These are phyloP conservation scores for Claviceps paspali DNA, from an alignment of 2,329 filamentous ascomycete species.

Conservation along the genomic window DNA sequence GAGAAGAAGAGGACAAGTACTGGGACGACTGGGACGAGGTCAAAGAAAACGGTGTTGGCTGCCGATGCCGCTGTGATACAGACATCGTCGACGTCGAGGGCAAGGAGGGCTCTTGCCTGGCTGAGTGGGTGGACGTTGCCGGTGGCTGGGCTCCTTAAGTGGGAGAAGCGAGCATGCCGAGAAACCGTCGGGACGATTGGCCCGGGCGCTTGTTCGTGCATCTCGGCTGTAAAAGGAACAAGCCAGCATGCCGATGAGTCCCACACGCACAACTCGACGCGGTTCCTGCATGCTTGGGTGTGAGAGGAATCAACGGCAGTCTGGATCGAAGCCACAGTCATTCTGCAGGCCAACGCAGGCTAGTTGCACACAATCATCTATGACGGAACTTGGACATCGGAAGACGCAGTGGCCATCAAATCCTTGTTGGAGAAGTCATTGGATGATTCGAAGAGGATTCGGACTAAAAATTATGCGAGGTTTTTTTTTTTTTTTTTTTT, in stretches of 20 bases:
- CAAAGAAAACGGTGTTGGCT: conserved; percentile 93
- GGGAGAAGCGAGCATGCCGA: neutral
- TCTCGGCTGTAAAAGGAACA: neutral
- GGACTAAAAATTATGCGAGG: too few species aligned
- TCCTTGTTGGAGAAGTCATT: neutral
- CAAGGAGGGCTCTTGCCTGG: conserved; percentile 87
- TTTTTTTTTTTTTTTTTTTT: neutral
- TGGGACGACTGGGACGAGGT: conserved; percentile 78
- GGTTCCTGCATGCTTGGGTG: neutral
- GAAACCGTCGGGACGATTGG: neutral
- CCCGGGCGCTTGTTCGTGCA: neutral
- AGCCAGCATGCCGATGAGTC: neutral
- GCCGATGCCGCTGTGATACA: conserved; percentile 89
- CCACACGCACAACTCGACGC: neutral
- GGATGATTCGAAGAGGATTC: conserved; percentile 1
- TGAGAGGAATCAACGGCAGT: neutral
- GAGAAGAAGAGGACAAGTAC: conserved; percentile 86
- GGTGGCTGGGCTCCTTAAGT: conserved; percentile 64
- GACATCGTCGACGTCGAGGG: conserved; percentile 96
- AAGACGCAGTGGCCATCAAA: neutral
- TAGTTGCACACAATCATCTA: neutral
- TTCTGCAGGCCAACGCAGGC: neutral
- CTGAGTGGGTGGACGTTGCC: conserved; percentile 94
- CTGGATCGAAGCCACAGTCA: neutral
- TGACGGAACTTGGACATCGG: neutral